These are phyloP conservation scores for Saksenaea vasiformis DNA, from an alignment of 371 early-diverging fungal species.

Conservation along the genomic window DNA sequence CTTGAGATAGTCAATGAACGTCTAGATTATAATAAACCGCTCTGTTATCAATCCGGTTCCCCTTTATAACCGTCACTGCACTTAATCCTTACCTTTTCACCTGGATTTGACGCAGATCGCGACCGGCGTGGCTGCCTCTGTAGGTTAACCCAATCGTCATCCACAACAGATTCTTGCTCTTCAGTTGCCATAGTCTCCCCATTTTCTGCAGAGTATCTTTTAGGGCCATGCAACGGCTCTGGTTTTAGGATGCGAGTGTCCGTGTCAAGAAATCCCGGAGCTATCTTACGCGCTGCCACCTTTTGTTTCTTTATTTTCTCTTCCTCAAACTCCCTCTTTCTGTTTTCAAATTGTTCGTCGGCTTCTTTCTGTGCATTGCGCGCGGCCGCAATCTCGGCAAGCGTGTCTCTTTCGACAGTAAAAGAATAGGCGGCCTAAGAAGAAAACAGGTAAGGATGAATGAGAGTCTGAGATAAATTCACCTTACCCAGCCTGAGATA, in stretches of 20 bases:
- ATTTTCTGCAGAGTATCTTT: neutral
- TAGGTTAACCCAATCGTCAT: neutral
- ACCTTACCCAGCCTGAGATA: conserved; percentile 32
- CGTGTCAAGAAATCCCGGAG: conserved; percentile 60
- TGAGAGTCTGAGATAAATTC: neutral
- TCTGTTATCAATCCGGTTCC: neutral
- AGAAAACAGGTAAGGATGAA: neutral
- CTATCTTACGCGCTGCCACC: conserved; percentile 55
- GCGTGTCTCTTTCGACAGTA: conserved; percentile 42
- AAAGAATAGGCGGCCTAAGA: conserved; percentile 38
- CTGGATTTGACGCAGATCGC: conserved; percentile 5
- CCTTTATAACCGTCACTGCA: conserved; percentile 2
- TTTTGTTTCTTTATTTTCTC: conserved; percentile 46
- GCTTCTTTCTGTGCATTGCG: conserved; percentile 23
- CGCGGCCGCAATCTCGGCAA: conserved; percentile 29
- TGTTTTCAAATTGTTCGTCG: conserved; percentile 22
- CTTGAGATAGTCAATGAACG: conserved; percentile 57
- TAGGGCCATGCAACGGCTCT: conserved; percentile 21
- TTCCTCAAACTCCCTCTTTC: conserved; percentile 32
- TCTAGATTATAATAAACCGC: conserved; percentile 14
- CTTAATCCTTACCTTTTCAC: neutral
- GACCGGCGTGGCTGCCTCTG: conserved; percentile 3
- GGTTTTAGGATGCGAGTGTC: conserved; percentile 55
- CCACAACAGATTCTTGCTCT: neutral
- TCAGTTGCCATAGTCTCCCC: neutral